phyloP scores from a whole-genome alignment of 129 eudicot species.

The Lactuca sativa region DNA sequence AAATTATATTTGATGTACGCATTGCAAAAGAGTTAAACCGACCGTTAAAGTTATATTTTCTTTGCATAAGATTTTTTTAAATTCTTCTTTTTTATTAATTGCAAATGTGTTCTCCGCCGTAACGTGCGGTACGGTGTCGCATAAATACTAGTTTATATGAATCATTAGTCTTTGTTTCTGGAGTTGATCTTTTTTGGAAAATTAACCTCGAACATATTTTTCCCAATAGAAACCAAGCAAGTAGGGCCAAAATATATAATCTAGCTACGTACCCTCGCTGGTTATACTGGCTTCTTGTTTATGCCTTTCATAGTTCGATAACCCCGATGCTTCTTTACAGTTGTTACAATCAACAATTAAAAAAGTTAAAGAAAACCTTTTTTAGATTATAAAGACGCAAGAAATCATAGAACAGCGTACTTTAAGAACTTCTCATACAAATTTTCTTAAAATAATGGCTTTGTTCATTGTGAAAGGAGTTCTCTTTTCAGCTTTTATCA shows the following conservation, averaged over 20 bases:
- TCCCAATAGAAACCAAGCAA: constrained; percentile 1
- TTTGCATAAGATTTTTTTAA: no score
- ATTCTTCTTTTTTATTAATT: no score
- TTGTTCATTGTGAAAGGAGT: constrained; percentile 10
- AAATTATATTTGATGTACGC: no score
- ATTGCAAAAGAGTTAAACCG: no score
- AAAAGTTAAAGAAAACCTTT: background rate
- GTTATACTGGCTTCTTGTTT: constrained; percentile 17
- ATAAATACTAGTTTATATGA: no score
- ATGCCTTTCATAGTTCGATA: constrained; percentile 14
- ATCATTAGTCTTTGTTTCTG: no score
- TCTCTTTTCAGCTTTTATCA: constrained; percentile 3
- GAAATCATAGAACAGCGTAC: background rate
- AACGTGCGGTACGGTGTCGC: no score
- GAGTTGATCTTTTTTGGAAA: no score
- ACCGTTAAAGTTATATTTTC: no score
- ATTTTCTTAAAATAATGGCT: background rate
- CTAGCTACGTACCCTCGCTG: constrained; percentile 3
- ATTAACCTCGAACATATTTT: background rate
- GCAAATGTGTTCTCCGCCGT: no score
- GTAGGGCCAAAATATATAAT: constrained; percentile 5
- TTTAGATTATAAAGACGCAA: background rate
- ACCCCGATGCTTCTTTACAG: constrained; percentile 4
- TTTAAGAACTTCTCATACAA: no score
- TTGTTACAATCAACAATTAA: constrained; percentile 2